These are phyloP conservation scores for Candida albicans DNA, from an alignment of 1,139 yeast species.

Conservation along the genomic window DNA sequence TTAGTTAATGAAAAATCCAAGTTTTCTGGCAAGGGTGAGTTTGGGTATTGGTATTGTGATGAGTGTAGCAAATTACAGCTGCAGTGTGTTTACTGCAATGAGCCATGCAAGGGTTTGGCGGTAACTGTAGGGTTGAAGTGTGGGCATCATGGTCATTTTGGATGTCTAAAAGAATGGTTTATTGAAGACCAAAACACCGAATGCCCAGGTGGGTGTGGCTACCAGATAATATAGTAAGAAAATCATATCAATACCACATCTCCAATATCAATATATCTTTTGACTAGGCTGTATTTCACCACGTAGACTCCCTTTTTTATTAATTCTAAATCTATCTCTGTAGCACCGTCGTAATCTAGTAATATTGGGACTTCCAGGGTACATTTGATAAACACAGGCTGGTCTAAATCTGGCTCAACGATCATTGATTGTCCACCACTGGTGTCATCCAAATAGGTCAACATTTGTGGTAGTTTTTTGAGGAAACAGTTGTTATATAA, in stretches of 20 bases:
- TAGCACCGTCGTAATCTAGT: slow-evolving; percentile 14
- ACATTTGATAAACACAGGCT: slow-evolving; percentile 75
- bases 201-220: slow-evolving; percentile 79
- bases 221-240: background rate
- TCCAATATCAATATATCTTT: slow-evolving; percentile 37
- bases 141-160: slow-evolving; percentile 87
- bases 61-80: slow-evolving; percentile 60
- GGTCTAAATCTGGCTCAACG: slow-evolving; percentile 69
- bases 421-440: slow-evolving; percentile 80
- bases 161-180: slow-evolving; percentile 81
- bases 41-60: slow-evolving; percentile 87
- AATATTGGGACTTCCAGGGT: slow-evolving; percentile 27
- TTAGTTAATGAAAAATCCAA: slow-evolving; percentile 65
- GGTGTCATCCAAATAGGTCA: slow-evolving; percentile 75
- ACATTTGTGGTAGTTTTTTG: slow-evolving; percentile 60
- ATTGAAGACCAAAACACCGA: slow-evolving; percentile 59
- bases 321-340: slow-evolving; percentile 60
- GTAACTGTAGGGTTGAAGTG: slow-evolving; percentile 67
- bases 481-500: slow-evolving; percentile 71
- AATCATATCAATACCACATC: slow-evolving; percentile 39
- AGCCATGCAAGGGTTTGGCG: slow-evolving; percentile 72
- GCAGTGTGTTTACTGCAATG: slow-evolving; percentile 78
- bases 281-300: slow-evolving; percentile 62
- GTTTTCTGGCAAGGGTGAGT: slow-evolving; percentile 28
- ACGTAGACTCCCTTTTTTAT: slow-evolving; percentile 72